Evolutionary conservation across 2,329 filamentous ascomycete species (phyloP).

Genomic region (Stagonosporopsis vannaccii): DNA sequence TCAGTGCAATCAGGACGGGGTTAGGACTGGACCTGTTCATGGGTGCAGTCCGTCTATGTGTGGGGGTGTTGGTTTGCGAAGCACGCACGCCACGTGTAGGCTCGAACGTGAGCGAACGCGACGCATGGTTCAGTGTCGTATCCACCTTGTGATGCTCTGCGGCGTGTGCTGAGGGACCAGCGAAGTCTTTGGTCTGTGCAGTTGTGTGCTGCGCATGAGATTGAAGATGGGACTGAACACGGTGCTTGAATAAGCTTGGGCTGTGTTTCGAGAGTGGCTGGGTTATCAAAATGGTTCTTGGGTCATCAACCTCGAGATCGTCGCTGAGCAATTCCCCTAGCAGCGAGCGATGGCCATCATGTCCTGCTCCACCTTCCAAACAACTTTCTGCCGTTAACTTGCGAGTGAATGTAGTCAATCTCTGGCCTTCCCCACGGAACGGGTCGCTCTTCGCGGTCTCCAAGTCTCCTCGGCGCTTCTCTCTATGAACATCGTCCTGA

Average conservation of each 20-base stretch:
- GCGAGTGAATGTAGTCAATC: conserved; percentile 34
- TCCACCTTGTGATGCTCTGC: background rate
- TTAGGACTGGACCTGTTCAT: background rate
- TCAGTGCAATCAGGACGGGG: background rate
- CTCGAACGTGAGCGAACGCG: background rate
- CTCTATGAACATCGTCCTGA: conserved; percentile 38
- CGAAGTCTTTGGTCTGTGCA: background rate
- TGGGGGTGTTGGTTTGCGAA: background rate
- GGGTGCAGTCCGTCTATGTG: background rate
- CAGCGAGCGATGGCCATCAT: background rate
- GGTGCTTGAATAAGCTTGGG: conserved; percentile 6
- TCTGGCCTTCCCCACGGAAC: conserved; percentile 27
- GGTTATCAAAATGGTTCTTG: background rate
- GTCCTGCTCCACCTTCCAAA: background rate
- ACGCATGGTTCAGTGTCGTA: background rate
- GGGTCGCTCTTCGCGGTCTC: conserved; percentile 40
- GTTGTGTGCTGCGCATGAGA: background rate
- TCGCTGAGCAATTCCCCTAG: background rate
- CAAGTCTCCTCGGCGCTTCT: conserved; percentile 33
- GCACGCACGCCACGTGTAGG: background rate
- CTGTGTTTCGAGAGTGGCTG: conserved; percentile 8
- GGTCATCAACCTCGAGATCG: conserved; percentile 6
- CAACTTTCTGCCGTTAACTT: conserved; percentile 33
- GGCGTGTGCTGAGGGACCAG: background rate
- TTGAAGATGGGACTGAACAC: background rate